phyloP scores from a whole-genome alignment of 306 rosid genomes.

The Neltuma alba region DNA sequence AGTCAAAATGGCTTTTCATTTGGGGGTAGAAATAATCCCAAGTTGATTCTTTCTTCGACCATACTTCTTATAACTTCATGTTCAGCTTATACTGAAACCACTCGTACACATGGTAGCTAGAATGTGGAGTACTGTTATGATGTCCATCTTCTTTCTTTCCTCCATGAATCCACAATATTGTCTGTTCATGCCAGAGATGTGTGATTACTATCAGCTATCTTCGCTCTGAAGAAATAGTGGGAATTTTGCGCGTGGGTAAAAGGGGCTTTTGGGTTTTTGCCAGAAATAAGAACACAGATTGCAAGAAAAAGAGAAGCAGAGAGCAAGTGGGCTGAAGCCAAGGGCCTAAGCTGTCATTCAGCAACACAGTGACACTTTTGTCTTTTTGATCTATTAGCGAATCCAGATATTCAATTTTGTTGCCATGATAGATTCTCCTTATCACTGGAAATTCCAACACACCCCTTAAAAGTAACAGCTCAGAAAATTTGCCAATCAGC shows the following conservation, averaged over 20 bases:
- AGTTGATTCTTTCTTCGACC: background rate
- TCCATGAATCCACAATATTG: too few relatives aligned
- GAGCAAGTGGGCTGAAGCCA: background rate
- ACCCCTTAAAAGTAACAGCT: constrained; percentile 10
- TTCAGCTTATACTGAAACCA: background rate
- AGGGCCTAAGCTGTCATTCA: constrained; percentile 13
- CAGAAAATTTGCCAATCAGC: constrained; percentile 38
- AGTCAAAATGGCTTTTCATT: background rate
- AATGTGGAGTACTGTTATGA: background rate
- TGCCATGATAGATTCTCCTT: constrained; percentile 34
- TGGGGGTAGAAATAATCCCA: background rate
- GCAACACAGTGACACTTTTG: constrained; percentile 26
- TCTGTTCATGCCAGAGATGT: background rate
- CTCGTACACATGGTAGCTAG: background rate
- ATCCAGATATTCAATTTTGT: constrained; percentile 28
- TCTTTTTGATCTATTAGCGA: background rate
- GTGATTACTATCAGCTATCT: background rate
- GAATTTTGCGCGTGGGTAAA: constrained; percentile 4
- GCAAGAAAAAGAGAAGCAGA: background rate
- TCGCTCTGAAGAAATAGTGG: constrained; percentile 1
- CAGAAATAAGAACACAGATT: background rate
- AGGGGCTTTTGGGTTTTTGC: constrained; percentile 19
- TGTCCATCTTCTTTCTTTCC: constrained; percentile 19
- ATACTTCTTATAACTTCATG: background rate
- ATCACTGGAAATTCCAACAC: constrained; percentile 34